Base-by-base conservation (phyloP, 2,329 filamentous ascomycete species). In the Penicillium sp. region DNA sequence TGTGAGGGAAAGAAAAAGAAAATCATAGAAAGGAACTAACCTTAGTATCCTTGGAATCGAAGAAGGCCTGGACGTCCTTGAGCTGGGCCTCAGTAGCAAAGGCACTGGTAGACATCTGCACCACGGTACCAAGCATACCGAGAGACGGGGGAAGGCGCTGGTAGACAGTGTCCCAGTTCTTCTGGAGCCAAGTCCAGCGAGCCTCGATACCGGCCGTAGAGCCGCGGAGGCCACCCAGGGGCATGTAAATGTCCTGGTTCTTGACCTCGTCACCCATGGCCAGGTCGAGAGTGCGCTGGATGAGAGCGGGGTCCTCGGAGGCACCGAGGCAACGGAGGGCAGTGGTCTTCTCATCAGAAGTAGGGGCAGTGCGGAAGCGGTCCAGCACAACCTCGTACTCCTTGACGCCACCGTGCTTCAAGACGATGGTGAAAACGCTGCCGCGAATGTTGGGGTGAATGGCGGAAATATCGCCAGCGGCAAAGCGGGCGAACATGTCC, bases 201-300 rank as follows among this genome's bases (percentile, higher is more conserved):
- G 90, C 90, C 56, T 90, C 80, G 55, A 96, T 89, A 64, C 93
- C 93, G 44, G 87, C 86, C 8, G 86, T 79, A 71, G 96, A 91
- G 52, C 84, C 85, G 57, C 93, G 86, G 27, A 98, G 84, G 8
- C 90, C 90, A 33, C 86, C 85, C 39, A 95, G 84, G 1, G 93
- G 93, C 72, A 96, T 86, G 78, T 96, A 97, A 63, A 97, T 87
- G 74, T 98, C 93, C 75, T 97, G 93, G 63, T 90, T 91, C 81
- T 96, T 96, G 76, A 97, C 89, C 64, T 96, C 89, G 60, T 88
- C 86, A 72, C 86, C 86, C 56, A 93, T 82, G 31, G 92, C 83
- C 61, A 97, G 81, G 29, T 80, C 84, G 14, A 98, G 83, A 3
- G 92, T 93, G 60, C 86, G 86, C 79, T 95, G 80, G 73, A 97